These are phyloP conservation scores for Glonium stellatum DNA, from an alignment of 495 filamentous ascomycete genomes.

Conservation along the genomic window DNA sequence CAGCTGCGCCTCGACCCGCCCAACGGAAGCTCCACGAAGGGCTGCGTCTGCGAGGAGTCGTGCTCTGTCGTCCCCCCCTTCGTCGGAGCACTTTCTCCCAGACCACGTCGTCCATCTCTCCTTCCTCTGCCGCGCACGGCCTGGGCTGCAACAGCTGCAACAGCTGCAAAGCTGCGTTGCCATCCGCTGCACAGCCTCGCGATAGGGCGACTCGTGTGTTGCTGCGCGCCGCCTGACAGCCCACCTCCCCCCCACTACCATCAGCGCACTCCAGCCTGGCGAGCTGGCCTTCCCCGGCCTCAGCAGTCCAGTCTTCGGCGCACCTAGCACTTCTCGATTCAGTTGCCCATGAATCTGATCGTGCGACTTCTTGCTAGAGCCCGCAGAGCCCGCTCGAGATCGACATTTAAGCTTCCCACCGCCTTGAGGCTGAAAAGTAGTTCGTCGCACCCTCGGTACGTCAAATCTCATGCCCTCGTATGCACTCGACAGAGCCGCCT, in stretches of 20 bases:
- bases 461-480: background rate
- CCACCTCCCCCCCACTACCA: background rate
- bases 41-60: background rate
- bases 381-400: constrained; percentile 10
- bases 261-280: background rate
- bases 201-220: background rate
- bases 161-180: no score
- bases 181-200: background rate
- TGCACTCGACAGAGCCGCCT: constrained; percentile 21
- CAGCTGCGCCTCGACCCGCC: background rate
- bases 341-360: constrained; percentile 23
- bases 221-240: background rate
- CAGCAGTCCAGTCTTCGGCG: background rate
- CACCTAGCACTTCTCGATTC: background rate
- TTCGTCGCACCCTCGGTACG: constrained; percentile 23
- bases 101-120: background rate
- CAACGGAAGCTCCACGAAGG: background rate
- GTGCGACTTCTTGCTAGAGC: constrained; percentile 8
- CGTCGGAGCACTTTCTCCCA: background rate
- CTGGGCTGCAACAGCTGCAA: background rate
- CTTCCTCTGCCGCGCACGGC: background rate
- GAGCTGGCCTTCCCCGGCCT: background rate
- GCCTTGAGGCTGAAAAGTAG: constrained; percentile 25
- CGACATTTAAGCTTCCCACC: constrained; percentile 22
- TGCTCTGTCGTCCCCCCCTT: background rate